Evolutionary conservation across 805 yeast species (phyloP), one percentile per base, ranked within the genome.

Genomic region (Saturnispora sekii): DNA sequence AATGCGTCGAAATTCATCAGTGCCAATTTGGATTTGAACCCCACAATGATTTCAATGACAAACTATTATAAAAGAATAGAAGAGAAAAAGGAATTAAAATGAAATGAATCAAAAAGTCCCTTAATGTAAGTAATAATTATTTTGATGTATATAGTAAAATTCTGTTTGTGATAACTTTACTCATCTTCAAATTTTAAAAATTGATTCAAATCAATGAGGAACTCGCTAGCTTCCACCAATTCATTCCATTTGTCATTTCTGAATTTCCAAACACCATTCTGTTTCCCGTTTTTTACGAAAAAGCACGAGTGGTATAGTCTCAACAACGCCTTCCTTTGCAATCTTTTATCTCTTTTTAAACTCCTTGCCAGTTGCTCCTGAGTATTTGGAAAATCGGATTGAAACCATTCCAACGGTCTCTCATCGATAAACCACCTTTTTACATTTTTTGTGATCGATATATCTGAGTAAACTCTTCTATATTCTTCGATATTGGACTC

Each of bases 371-470:
- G 53, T 10, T 63, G 57, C 51, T 79, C 77, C 48, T 76, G 83
- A 0, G 82, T 73, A 5, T 61, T 63, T 0, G 84, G 82, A 50
- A 80, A 77, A 43, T 76, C 84, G 18, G 77, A 64, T 34, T 76
- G 59, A 50, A 75, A 78, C 58, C 70, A 77, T 1, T 83, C 83
- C 0, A 79, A 79, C 1, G 83, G 84, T 1, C 62, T 57, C 43
- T 55, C 60, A 37, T 60, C 59, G 34, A 61, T 38, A 10, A 51
- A 47, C 65, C 66, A 61, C 18, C 56, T 48, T 41, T 57, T 52
- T 6, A 55, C 53, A 28, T 53, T 60, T 29, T 53, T 54, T 18
- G 60, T 54, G 16, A 41, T 50, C 15, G 51, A 48, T 30, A 53
- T 34, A 26, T 50, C 45, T 9, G 46, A 48, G 35, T 50, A 47